Conservation (phyloP, 768 basidiomycete species). For the Leccinum obscurum region DNA sequence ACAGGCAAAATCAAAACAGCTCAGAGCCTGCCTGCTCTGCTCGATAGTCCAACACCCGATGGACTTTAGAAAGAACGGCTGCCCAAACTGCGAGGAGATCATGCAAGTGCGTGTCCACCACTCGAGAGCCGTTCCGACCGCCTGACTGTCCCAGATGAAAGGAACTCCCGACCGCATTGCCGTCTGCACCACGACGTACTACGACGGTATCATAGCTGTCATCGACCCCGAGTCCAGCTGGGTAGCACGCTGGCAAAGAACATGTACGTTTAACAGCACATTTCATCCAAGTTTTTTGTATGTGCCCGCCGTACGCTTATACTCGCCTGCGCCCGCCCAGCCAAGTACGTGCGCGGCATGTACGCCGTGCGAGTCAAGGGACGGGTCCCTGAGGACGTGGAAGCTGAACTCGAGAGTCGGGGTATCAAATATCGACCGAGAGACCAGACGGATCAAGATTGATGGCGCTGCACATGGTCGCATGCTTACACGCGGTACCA, state of each 20-base stretch:
- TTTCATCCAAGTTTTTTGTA: neutral
- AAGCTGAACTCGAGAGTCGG: constrained; percentile 72
- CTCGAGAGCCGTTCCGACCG: neutral
- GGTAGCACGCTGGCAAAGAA: constrained; percentile 97
- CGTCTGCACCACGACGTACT: constrained; percentile 88
- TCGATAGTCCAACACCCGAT: constrained; percentile 82
- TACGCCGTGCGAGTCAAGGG: constrained; percentile 92
- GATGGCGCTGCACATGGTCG: constrained; percentile 17
- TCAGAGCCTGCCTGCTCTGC: constrained; percentile 92
- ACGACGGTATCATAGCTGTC: constrained; percentile 88
- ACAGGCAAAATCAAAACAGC: constrained; percentile 65
- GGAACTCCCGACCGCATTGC: constrained; percentile 79
- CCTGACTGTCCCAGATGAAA: constrained; percentile 66
- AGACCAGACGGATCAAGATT: constrained; percentile 78
- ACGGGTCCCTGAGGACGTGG: constrained; percentile 81
- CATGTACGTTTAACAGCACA: constrained; percentile 57
- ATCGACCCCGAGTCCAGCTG: constrained; percentile 87
- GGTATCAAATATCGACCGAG: constrained; percentile 85
- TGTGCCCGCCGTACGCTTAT: constrained; percentile 6
- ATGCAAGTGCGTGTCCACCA: constrained; percentile 64
- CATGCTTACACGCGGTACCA: neutral
- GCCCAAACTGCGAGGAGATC: constrained; percentile 96
- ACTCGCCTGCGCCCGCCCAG: constrained; percentile 40
- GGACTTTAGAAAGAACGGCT: constrained; percentile 85
- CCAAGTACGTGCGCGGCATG: constrained; percentile 87